phyloP scores from a whole-genome alignment of 2,329 filamentous ascomycete species.

The Aspergillus sp. region DNA sequence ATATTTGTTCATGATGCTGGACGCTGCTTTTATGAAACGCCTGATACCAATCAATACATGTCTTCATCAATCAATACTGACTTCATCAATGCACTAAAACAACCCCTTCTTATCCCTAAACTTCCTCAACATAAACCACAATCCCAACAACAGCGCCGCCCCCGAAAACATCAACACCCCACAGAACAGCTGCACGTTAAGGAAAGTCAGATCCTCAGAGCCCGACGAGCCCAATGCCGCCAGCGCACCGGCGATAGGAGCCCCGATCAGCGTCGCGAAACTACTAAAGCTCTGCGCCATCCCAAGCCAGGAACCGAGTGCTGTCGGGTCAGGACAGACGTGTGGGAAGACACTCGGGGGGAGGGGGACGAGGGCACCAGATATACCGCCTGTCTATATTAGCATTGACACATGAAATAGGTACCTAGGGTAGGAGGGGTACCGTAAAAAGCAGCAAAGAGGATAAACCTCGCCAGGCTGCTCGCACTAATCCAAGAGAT shows the following conservation, averaged over 20 bases:
- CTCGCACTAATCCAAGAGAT: slow-evolving; percentile 58
- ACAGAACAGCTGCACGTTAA: slow-evolving; percentile 48
- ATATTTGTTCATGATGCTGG: too few relatives aligned
- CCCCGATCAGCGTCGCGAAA: slow-evolving; percentile 49
- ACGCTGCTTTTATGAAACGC: too few relatives aligned
- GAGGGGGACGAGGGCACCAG: slow-evolving; percentile 60
- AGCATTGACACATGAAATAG: neutral
- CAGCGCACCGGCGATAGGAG: slow-evolving; percentile 50
- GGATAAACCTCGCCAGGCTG: slow-evolving; percentile 51
- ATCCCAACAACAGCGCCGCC: slow-evolving; percentile 26
- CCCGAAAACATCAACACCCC: slow-evolving; percentile 43
- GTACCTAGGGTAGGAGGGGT: neutral
- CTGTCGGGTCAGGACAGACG: slow-evolving; percentile 47
- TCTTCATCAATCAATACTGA: neutral
- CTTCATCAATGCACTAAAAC: neutral
- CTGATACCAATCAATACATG: neutral
- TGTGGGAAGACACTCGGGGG: slow-evolving; percentile 60
- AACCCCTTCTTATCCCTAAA: slow-evolving; percentile 16
- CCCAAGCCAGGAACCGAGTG: slow-evolving; percentile 49
- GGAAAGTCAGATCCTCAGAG: slow-evolving; percentile 31
- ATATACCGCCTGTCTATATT: slow-evolving; percentile 43
- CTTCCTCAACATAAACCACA: slow-evolving; percentile 21
- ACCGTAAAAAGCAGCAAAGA: slow-evolving; percentile 62
- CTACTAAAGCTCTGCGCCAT: slow-evolving; percentile 51
- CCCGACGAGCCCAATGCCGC: slow-evolving; percentile 36